phyloP scores from a whole-genome alignment of 352 stramenopile genomes.

The Globisporangium acanthophoron region DNA sequence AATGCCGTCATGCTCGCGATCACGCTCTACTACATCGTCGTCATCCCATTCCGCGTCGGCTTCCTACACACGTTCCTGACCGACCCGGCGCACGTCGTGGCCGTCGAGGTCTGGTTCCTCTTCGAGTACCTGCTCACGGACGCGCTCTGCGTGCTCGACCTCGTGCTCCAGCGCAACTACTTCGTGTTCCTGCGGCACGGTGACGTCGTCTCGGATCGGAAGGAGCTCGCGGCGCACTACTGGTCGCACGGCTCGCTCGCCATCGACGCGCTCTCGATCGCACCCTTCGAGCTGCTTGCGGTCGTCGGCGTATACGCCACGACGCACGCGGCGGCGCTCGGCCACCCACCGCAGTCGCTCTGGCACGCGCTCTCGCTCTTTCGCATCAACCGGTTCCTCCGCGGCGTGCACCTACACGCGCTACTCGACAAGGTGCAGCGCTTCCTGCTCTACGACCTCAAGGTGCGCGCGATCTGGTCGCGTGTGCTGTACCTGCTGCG shows the following conservation, averaged over 20 bases:
- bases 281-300: constrained; percentile 43
- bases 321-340: constrained; percentile 10
- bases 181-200: constrained; percentile 49
- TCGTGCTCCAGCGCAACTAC: constrained; percentile 46
- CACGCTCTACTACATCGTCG: constrained; percentile 48
- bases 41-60: constrained; percentile 50
- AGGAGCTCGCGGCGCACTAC: constrained; percentile 37
- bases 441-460: constrained; percentile 53
- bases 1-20: constrained; percentile 43
- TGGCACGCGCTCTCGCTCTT: constrained; percentile 48
- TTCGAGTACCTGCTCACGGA: constrained; percentile 54
- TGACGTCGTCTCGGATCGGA: constrained; percentile 30
- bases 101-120: constrained; percentile 34
- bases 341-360: constrained; percentile 18
- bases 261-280: constrained; percentile 40
- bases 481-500: constrained; percentile 32
- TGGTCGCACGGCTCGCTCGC: constrained; percentile 38
- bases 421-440: constrained; percentile 42
- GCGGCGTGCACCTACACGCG: constrained; percentile 37
- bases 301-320: constrained; percentile 11
- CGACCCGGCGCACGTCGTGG: constrained; percentile 11
- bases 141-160: constrained; percentile 38
- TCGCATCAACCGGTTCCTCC: constrained; percentile 48
- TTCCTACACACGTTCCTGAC: constrained; percentile 54
- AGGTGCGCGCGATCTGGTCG: constrained; percentile 16